Base-by-base conservation (phyloP, 129 eudicot species). In the Lactuca sativa region DNA sequence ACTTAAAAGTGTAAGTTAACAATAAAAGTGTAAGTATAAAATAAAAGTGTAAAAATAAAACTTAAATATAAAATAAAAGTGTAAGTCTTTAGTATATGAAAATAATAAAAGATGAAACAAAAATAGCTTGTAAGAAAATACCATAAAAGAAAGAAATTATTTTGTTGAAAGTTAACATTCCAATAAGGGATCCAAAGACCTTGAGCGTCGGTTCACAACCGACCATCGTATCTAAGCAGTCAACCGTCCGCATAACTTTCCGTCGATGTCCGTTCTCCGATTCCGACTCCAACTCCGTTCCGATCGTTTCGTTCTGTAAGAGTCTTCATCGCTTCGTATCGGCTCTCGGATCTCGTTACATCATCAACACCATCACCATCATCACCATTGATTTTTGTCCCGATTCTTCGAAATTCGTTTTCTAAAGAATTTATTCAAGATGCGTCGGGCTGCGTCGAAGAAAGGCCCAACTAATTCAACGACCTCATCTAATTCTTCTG, bases 371-470 rank as follows among this genome's bases (percentile, higher is more conserved):
- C 49, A 15, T 66, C 56, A 4, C 25, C 74, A 8, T 13, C 70
- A 13, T 51, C 49, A 12, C 7, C 77, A 48, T 62, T 17, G 34
- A 30, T 52, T 34, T 67, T 54, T 25, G 55, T 38, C 4, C 71
- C 55, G 65, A 63, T 73, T 64, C 36, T 37, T 73, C 25, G 55
- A 53, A 51, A 62, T 41, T 63, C 62, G 32, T 8, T 62, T 64
- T 53, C 34, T 67, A n/a, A 44, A 52, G 21, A 34, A 49, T 49
- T 37, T 56, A 3, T 77, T 61, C 36, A 83, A 75, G 73, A 88
- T 88, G 95, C 88, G 87, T 59, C 88, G 95, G 57, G 84, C 82
- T 80, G 84, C 95, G 4, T 82, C 88, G 18, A 84, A 80, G 73
- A 88, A 88, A 82, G 81, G 66, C 57, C 75, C 84, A 18, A 16